These are phyloP conservation scores for Salix dunnii DNA, from an alignment of 345 rosid genomes.

Conservation along the genomic window DNA sequence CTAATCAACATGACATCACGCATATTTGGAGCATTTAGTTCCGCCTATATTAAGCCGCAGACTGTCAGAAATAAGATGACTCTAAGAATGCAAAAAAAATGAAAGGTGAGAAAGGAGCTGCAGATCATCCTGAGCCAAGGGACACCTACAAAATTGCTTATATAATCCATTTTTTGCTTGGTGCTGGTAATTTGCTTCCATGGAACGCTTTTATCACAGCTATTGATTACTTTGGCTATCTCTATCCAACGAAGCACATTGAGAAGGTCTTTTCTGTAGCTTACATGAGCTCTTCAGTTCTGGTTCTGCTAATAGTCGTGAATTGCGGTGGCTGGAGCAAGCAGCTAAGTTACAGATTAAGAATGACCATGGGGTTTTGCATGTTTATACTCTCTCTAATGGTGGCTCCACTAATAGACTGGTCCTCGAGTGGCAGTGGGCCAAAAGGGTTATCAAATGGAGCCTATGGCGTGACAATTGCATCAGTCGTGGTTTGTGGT, in stretches of 20 bases:
- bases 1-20: conserved; percentile 27
- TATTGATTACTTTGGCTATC: conserved; percentile 68
- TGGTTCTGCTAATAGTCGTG: conserved; percentile 57
- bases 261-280: conserved; percentile 86
- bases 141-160: conserved; percentile 72
- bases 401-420: conserved; percentile 66
- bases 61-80: neutral
- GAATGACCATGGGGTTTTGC: conserved; percentile 79
- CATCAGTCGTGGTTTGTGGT: conserved; percentile 71
- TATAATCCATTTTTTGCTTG: conserved; percentile 78
- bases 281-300: conserved; percentile 77
- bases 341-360: conserved; percentile 48
- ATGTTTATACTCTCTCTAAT: conserved; percentile 66
- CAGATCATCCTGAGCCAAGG: conserved; percentile 39
- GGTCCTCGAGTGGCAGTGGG: conserved; percentile 39
- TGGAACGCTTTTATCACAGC: conserved; percentile 96
- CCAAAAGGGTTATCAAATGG: conserved; percentile 23
- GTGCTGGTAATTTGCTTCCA: conserved; percentile 91
- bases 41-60: conserved; percentile 15
- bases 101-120: conserved; percentile 40
- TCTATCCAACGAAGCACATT: conserved; percentile 65
- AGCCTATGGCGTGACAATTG: conserved; percentile 49
- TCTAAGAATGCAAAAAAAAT: conserved; percentile 28
- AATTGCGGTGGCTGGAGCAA: conserved; percentile 53
- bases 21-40: neutral